Conservation (phyloP, 257 asterid genomes). For the Solanum lycopersicoides region DNA sequence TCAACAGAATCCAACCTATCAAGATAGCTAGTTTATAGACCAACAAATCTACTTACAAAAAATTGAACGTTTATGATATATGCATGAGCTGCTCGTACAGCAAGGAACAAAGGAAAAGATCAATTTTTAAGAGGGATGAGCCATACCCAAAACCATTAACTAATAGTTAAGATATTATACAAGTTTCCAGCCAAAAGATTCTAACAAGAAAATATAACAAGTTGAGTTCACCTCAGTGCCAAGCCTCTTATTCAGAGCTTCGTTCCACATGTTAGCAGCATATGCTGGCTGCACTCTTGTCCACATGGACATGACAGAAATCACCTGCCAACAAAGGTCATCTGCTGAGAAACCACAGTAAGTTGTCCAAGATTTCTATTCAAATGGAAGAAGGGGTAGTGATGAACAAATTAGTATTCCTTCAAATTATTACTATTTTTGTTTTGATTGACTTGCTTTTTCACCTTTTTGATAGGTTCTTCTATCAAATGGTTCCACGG, state of each 20-base stretch:
- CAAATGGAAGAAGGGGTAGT: neutral
- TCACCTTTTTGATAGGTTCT: neutral
- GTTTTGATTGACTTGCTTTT: neutral
- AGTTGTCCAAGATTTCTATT: neutral
- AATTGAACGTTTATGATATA: neutral
- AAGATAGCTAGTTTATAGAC: neutral
- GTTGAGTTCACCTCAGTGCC: slow-evolving; percentile 66
- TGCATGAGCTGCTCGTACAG: neutral
- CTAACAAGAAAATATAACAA: neutral
- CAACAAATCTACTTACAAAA: neutral
- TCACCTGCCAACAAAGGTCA: slow-evolving; percentile 45
- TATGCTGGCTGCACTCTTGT: slow-evolving; percentile 96
- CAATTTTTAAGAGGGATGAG: neutral
- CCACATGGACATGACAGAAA: slow-evolving; percentile 99
- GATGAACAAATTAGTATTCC: neutral
- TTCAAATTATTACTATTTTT: neutral
- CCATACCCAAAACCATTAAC: neutral
- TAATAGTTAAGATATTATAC: neutral
- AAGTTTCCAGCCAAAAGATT: neutral
- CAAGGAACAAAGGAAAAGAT: neutral
- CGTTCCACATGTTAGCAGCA: slow-evolving; percentile 99
- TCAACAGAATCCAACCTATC: neutral
- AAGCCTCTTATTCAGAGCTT: slow-evolving; percentile 97
- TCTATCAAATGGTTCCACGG: neutral
- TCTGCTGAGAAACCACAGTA: slow-evolving; percentile 2